Base-by-base conservation (phyloP, 352 stramenopile species). In the Phytophthora ohioensis region DNA sequence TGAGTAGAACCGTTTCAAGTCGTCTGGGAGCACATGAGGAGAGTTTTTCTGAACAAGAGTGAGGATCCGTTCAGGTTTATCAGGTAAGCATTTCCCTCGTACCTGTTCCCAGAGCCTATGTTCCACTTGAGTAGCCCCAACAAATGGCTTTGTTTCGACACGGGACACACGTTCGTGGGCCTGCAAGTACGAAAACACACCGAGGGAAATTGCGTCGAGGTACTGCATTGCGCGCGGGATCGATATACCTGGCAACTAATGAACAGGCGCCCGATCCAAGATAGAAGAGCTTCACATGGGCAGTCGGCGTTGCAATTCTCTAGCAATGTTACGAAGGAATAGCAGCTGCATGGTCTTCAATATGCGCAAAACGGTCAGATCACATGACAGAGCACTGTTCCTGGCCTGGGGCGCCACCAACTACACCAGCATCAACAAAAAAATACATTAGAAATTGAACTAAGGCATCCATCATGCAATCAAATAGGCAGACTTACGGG, bases 351-450 rank as follows among this genome's bases (percentile, higher is more conserved):
- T 53, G 48, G 71, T 68, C 34, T 71, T 68, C 42, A 71, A 39
- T 56, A 75, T 38, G 45, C 13, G 36, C 8, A 57, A 67, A 39
- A 46, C 13, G 27, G 30, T 64, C 35, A 41, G 21, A 57, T 77
- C 54, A 94, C 87, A 94, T 94, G 64, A 94, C 31, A 32, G 75
- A 74, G 72, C 87, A 95, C 61, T 93, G 87, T 35, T 95, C 85
- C 62, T 86, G 77, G n/a, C 84, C 85, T 42, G 81, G 69, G n/a
- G 68, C 72, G 10, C 76, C 82, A 45, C 78, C 75, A 64, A 87
- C 84, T 91, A 63, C 12, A 66, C 27, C 32, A 62, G 59, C 57
- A 46, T 66, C 7, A 55, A 54, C 11, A 21, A 64, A 34, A 52
- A 46, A 30, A 3, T 21, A 49, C 21, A 35, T 67, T 35, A 57